These are phyloP conservation scores for Podospora australis DNA, from an alignment of 495 filamentous ascomycete species.

Conservation along the genomic window DNA sequence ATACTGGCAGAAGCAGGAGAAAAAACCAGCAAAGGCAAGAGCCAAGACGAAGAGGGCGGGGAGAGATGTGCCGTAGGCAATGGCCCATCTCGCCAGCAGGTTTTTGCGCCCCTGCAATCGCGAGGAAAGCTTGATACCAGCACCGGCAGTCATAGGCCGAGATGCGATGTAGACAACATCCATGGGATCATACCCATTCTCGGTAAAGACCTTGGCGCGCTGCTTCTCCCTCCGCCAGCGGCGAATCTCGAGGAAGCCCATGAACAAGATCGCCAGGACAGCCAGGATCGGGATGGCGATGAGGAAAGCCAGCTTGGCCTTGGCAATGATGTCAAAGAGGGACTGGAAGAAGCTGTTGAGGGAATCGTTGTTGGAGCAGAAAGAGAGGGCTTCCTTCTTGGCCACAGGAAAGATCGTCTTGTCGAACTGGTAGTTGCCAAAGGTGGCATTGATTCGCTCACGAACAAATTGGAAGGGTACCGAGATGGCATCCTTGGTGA, in stretches of 20 bases:
- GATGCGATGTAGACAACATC: constrained; percentile 87
- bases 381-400: constrained; percentile 69
- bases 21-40: constrained; percentile 76
- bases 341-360: constrained; percentile 83
- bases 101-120: constrained; percentile 62
- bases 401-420: constrained; percentile 71
- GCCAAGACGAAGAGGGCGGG: constrained; percentile 83
- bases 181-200: constrained; percentile 65
- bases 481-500: constrained; percentile 62
- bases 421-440: constrained; percentile 71
- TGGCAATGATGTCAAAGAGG: constrained; percentile 52
- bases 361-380: constrained; percentile 78
- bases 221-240: constrained; percentile 68
- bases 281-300: constrained; percentile 63
- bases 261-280: constrained; percentile 63
- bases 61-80: constrained; percentile 79
- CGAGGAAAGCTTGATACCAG: constrained; percentile 67
- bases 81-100: constrained; percentile 70
- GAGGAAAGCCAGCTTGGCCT: constrained; percentile 67
- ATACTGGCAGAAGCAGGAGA: constrained; percentile 79
- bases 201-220: constrained; percentile 58
- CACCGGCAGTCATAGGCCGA: constrained; percentile 61
- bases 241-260: constrained; percentile 73
- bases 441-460: constrained; percentile 56
- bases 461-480: constrained; percentile 74